A percentile compares a stretch with the other conserved stretches of the same genome.
phyloP scores from a whole-genome alignment of 2,329 filamentous ascomycete genomes.

The Clonostachys solani region DNA sequence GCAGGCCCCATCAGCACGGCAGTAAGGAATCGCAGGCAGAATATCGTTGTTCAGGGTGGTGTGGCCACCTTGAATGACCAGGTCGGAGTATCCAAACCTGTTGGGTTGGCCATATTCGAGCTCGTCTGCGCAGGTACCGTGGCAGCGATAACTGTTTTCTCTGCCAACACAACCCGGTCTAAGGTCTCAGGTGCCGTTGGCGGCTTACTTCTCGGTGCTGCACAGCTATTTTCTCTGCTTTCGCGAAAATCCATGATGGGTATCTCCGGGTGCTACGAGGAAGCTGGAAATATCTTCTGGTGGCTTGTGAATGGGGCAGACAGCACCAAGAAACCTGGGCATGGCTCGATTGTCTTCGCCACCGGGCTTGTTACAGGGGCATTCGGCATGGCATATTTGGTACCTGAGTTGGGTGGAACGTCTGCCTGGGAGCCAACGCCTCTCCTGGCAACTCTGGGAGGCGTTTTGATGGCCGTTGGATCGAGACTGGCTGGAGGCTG shows the following conservation, averaged over 20 bases:
- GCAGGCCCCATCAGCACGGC: slow-evolving; percentile 18
- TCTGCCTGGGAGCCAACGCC: slow-evolving; percentile 21
- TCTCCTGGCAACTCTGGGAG: slow-evolving; percentile 42
- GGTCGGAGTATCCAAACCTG: not conserved
- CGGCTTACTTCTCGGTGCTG: slow-evolving; percentile 52
- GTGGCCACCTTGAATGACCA: not conserved
- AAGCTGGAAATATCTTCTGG: slow-evolving; percentile 51
- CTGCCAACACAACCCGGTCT: slow-evolving; percentile 20
- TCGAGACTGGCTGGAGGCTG: slow-evolving; percentile 62
- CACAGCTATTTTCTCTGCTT: slow-evolving; percentile 53
- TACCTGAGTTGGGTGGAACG: not conserved
- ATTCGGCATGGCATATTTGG: slow-evolving; percentile 23
- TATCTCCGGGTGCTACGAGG: slow-evolving; percentile 58
- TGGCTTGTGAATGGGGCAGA: slow-evolving; percentile 18
- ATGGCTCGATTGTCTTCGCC: slow-evolving; percentile 43
- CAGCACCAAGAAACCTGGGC: not conserved
- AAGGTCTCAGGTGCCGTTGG: slow-evolving; percentile 27
- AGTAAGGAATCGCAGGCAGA: slow-evolving; percentile 11
- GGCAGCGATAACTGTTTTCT: slow-evolving; percentile 24
- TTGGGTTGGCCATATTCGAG: slow-evolving; percentile 35
- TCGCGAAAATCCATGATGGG: slow-evolving; percentile 47
- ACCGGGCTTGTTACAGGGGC: slow-evolving; percentile 44
- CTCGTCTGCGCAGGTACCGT: slow-evolving; percentile 32
- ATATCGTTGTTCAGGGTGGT: slow-evolving; percentile 12
- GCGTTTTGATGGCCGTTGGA: slow-evolving; percentile 54